Evolutionary conservation across 768 basidiomycete genomes (phyloP).

Genomic region (Boletellus ananiceps): DNA sequence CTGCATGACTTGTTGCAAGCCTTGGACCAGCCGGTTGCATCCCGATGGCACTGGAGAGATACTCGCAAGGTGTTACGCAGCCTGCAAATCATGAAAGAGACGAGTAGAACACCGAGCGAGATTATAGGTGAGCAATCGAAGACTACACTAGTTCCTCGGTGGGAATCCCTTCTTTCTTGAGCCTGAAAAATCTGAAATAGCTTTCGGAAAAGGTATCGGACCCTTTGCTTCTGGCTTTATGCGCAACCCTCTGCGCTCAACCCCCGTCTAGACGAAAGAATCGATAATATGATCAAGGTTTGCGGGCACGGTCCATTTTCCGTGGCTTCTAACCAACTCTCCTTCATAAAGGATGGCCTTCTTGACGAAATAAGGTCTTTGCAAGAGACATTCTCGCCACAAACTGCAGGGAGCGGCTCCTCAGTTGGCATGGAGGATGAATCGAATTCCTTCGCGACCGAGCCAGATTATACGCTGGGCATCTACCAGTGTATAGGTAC

Average conservation of each 20-base stretch:
- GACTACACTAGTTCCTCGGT: conserved; percentile 49
- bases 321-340: conserved; percentile 1
- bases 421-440: neutral
- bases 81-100: conserved; percentile 72
- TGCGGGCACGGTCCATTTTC: neutral
- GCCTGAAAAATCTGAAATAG: neutral
- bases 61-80: conserved; percentile 84
- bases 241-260: conserved; percentile 61
- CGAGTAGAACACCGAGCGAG: conserved; percentile 60
- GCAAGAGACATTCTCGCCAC: conserved; percentile 21
- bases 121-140: conserved; percentile 61
- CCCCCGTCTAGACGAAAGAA: conserved; percentile 67
- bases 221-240: conserved; percentile 89
- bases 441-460: neutral
- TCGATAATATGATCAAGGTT: conserved; percentile 89
- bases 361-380: conserved; percentile 71
- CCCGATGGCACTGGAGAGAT: conserved; percentile 95
- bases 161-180: neutral
- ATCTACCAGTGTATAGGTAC: conserved; percentile 93
- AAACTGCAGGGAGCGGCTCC: neutral
- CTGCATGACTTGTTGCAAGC: conserved; percentile 60
- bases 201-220: conserved; percentile 57
- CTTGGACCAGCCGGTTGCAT: conserved; percentile 71
- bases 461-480: conserved; percentile 65
- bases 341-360: conserved; percentile 58